phyloP scores from a whole-genome alignment of 2,329 filamentous ascomycete species.

The Didymella lethalis region DNA sequence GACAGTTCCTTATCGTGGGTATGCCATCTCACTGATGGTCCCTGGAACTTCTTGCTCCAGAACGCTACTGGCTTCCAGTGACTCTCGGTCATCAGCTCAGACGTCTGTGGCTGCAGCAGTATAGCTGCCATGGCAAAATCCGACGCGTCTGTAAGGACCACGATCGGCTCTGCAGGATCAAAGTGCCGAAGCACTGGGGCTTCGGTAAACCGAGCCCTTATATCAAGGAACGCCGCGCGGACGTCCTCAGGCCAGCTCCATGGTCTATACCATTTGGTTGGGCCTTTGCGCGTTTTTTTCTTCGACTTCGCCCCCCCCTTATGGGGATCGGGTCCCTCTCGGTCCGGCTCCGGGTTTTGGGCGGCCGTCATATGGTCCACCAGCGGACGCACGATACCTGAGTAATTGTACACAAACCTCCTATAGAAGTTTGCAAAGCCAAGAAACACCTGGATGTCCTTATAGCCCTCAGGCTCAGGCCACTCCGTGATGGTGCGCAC shows the following conservation, averaged over 20 bases:
- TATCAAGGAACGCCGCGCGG: neutral
- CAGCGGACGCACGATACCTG: neutral
- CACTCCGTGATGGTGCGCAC: slow-evolving; percentile 5
- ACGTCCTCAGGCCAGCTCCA: slow-evolving; percentile 1
- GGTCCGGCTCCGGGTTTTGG: slow-evolving; percentile 3
- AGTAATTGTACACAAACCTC: slow-evolving; percentile 7
- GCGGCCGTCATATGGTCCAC: slow-evolving; percentile 8
- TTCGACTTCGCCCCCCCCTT: neutral
- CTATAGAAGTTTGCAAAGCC: slow-evolving; percentile 4
- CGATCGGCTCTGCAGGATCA: too few relatives aligned
- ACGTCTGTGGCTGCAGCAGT: slow-evolving; percentile 2
- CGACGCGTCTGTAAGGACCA: too few relatives aligned
- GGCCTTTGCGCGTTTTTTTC: slow-evolving; percentile 1
- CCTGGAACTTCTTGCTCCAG: slow-evolving; percentile 4
- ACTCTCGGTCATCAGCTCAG: neutral
- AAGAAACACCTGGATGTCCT: slow-evolving; percentile 1
- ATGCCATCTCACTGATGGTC: slow-evolving; percentile 5
- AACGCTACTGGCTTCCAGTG: slow-evolving; percentile 12
- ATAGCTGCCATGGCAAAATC: slow-evolving; percentile 5
- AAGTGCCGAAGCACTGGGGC: neutral
- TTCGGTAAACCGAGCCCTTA: too few relatives aligned
- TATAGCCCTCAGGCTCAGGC: slow-evolving; percentile 3
- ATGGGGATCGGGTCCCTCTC: neutral
- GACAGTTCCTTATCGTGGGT: slow-evolving; percentile 13
- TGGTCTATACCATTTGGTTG: neutral